phyloP scores from a whole-genome alignment of 768 basidiomycete species.

The Tricholoma flavovirens region DNA sequence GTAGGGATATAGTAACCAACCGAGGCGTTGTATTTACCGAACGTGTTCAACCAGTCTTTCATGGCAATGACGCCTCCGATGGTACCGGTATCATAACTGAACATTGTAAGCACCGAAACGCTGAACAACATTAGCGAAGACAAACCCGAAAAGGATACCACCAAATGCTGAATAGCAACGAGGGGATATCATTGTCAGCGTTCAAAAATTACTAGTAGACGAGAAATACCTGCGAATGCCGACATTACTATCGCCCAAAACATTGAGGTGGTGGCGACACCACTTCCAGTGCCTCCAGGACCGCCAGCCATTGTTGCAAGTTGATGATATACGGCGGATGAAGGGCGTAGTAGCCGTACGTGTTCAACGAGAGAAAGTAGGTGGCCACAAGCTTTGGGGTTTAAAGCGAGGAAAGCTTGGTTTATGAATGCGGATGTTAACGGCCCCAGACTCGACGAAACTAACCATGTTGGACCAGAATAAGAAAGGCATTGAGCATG shows the following conservation, averaged over 20 bases:
- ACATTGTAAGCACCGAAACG: conserved; percentile 2
- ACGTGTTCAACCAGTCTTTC: conserved; percentile 48
- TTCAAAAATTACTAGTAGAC: not conserved
- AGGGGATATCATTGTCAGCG: not conserved
- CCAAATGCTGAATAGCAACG: conserved; percentile 28
- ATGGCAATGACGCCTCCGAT: conserved; percentile 75
- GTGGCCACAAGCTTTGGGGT: not conserved
- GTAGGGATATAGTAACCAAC: conserved; percentile 32
- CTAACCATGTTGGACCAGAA: too few relatives aligned
- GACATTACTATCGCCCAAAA: conserved; percentile 33
- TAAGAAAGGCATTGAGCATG: too few relatives aligned
- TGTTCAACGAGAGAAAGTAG: not conserved
- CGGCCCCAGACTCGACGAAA: too few relatives aligned
- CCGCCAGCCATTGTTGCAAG: conserved; percentile 21
- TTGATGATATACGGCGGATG: not conserved
- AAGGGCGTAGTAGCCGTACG: not conserved
- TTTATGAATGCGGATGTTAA: too few relatives aligned
- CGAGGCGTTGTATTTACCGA: conserved; percentile 30
- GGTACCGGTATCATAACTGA: conserved; percentile 75
- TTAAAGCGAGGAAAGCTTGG: not conserved
- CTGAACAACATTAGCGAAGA: not conserved
- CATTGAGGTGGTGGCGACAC: conserved; percentile 23
- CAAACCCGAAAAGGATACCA: conserved; percentile 42
- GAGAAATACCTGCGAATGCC: conserved; percentile 31
- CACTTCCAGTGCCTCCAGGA: conserved; percentile 28